Base-by-base conservation (phyloP, 805 yeast species). In the Saturnispora zaruensis region DNA sequence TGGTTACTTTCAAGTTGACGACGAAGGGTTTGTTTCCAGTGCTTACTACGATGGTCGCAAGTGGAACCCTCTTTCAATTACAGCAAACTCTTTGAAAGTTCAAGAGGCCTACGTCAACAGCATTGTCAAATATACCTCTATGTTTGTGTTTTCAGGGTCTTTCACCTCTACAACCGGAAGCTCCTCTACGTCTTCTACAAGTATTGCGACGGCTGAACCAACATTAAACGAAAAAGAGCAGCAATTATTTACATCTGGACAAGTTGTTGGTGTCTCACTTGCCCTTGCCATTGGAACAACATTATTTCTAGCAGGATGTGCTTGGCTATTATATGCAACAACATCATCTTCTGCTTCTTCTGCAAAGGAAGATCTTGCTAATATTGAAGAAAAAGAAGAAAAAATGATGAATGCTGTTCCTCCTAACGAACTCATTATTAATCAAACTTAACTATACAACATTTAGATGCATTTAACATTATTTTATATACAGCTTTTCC, bases 61-160 rank as follows among this genome's bases (percentile, higher is more conserved):
- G 6, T 88, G 96, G 95, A 59, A 67, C 28, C 95, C 96, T 11
- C 78, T 73, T 51, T 60, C 79, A 2, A 75, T 76, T 52, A 66
- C 84, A 1, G 64, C 73, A 0, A 50, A 58, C 6, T 61, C 65
- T 5, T 51, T 62, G 2, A 58, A 60, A 6, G 44, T 65, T 2
- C 41, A 58, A 0, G 47, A 45, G 14, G 56, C 69, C 2, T 50
- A 50, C 0, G 57, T 64, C 20, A 57, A 55, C 43, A 61, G 66
- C 5, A 58, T 73, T 34, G 62, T 71, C 46, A 59, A 67, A 41
- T 69, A 72, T 51, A 66, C 65, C 38, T 73, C 74, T 34, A 55
- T 66, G 13, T 67, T 73, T 4, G 48, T 57, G n/a, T 55, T 65
- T 13, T 57, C 55, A 28, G 61, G 64, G 42, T 53, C 69, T 46